Base-by-base conservation (phyloP, 345 rosid genomes). In the Murraya koenigii region DNA sequence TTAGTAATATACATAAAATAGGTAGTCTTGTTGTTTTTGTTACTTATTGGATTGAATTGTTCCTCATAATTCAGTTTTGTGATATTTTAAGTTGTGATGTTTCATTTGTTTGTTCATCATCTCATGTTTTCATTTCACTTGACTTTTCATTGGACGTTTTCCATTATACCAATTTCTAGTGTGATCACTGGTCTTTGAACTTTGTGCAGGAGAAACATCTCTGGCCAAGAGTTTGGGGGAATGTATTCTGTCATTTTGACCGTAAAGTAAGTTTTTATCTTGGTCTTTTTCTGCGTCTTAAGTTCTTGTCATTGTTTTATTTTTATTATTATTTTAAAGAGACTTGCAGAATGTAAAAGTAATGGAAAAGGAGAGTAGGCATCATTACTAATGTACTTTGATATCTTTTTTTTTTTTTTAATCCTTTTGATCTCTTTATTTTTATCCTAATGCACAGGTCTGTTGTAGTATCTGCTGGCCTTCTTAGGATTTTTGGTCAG, bases 191-290 rank as follows among this genome's bases (percentile, higher is more conserved):
- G 14, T 75, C 55, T 76, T 74, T 75, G 30, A 76, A 67, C 56
- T 32, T 74, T 63, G 72, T 86, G 81, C 92, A 97, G 99, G 90
- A 88, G 94, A 81, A 94, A 94, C 83, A 94, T 97, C 77, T 93
- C 94, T n/a, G 99, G 97, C 33, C 99, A 97, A 82, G 99, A 97
- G 80, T 97, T 97, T 76, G 94, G 95, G 65, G 97, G 98, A 77
- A 89, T 94, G 89, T 93, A 93, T 76, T 91, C 93, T 75, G 83
- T 97, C 75, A 91, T 93, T 77, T 81, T 97, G 82, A 88, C 82
- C 11, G 89, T 91, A 75, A 91, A 88, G 99, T 97, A 92, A 47
- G 88, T 71, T 58, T 59, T 59, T 32, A 66, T 69, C 13, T 69
- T 23, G 39, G 38, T 55, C 11, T 67, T n/a, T 79, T 22, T 20